phyloP scores from a whole-genome alignment of 2,329 filamentous ascomycete genomes.

The Ceratocystis cubensis region DNA sequence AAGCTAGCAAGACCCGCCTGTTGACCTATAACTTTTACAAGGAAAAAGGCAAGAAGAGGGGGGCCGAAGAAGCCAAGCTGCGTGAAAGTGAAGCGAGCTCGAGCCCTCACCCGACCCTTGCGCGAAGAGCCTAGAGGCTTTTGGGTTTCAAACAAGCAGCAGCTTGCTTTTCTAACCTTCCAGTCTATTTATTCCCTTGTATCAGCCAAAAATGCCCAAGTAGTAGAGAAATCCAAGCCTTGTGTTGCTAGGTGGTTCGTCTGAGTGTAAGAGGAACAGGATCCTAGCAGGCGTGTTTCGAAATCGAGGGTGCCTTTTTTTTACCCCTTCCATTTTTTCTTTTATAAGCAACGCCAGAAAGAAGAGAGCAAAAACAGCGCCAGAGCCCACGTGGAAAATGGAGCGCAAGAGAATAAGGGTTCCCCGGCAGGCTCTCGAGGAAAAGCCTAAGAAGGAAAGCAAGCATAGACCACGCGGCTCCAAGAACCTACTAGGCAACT shows the following conservation, averaged over 20 bases:
- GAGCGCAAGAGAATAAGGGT: background rate
- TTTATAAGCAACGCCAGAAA: background rate
- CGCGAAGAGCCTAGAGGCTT: background rate
- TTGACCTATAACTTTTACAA: background rate
- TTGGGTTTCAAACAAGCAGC: slow-evolving; percentile 7
- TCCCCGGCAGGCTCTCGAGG: background rate
- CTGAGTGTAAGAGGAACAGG: slow-evolving; percentile 3
- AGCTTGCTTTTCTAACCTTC: background rate
- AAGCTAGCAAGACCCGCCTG: background rate
- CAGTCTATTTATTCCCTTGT: slow-evolving; percentile 9
- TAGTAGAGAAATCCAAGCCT: background rate
- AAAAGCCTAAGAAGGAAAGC: background rate
- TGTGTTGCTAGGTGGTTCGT: background rate
- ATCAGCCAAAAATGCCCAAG: background rate
- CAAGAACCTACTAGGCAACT: background rate
- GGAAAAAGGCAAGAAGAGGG: background rate
- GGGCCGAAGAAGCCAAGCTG: background rate
- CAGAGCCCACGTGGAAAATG: background rate
- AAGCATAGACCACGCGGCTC: background rate
- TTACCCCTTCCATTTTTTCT: background rate
- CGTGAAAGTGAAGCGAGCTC: background rate
- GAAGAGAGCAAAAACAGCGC: background rate
- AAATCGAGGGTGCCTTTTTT: background rate
- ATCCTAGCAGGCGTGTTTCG: slow-evolving; percentile 6
- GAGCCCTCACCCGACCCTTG: slow-evolving; percentile 7